These are phyloP conservation scores for Novymonas esmeraldas DNA, from an alignment of 208 protist genomes.

Conservation along the genomic window DNA sequence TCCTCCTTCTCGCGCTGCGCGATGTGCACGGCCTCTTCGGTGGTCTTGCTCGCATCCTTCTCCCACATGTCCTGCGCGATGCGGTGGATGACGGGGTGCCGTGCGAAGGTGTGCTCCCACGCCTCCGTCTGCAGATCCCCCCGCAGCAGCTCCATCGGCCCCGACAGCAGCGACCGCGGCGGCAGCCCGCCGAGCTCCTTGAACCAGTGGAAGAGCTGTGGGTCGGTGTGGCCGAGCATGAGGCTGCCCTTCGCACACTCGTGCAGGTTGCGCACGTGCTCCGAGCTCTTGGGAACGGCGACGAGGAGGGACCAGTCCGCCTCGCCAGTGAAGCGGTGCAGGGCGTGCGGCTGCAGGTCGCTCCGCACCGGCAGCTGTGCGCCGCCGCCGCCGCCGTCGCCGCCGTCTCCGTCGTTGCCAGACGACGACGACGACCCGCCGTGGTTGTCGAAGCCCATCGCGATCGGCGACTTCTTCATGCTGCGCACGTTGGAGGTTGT, in stretches of 20 bases:
- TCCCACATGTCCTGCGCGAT: conserved; percentile 89
- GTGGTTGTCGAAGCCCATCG: conserved; percentile 47
- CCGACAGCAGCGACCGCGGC: conserved; percentile 76
- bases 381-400: conserved; percentile 14
- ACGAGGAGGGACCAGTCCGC: conserved; percentile 69
- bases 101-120: conserved; percentile 71
- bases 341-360: conserved; percentile 83
- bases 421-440: conserved; percentile 1
- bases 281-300: conserved; percentile 75
- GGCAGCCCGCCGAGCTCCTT: conserved; percentile 84
- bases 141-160: conserved; percentile 63
- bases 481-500: conserved; percentile 80
- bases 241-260: conserved; percentile 67
- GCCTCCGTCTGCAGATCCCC: conserved; percentile 78
- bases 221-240: conserved; percentile 90
- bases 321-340: conserved; percentile 78
- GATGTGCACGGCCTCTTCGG: conserved; percentile 71
- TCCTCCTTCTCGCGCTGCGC: conserved; percentile 75
- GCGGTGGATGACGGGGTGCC: conserved; percentile 80
- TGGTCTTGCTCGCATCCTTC: conserved; percentile 67
- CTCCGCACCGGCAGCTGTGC: conserved; percentile 60
- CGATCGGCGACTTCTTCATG: conserved; percentile 57
- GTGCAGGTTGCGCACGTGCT: conserved; percentile 75
- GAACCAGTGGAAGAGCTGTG: conserved; percentile 91
- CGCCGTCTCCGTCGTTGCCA: neutral